A percentile compares a stretch with the other conserved stretches of the same genome.
Conservation (phyloP, 257 asterid species). For the Nyctanthes arbortristis region DNA sequence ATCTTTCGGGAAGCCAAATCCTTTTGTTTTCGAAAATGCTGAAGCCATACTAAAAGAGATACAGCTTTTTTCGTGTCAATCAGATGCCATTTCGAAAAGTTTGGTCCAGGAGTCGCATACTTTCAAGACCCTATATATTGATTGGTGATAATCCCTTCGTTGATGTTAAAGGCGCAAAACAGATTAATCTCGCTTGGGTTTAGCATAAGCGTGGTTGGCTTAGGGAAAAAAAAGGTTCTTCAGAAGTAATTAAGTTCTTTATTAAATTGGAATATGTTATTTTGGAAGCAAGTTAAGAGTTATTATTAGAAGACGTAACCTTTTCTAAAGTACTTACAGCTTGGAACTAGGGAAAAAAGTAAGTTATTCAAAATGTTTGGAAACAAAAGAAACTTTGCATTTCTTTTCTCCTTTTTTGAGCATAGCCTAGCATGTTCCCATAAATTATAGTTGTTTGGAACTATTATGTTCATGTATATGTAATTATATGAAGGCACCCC, state of each 20-base stretch:
- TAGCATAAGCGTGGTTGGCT: too few species aligned
- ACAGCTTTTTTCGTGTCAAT: conserved; percentile 18
- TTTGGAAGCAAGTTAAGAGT: too few species aligned
- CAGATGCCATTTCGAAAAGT: conserved; percentile 20
- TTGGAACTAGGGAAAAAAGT: too few species aligned
- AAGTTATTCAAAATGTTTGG: too few species aligned
- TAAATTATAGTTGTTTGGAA: background rate
- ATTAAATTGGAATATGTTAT: too few species aligned
- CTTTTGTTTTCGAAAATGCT: conserved; percentile 59
- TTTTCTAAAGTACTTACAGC: too few species aligned
- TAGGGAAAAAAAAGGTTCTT: too few species aligned
- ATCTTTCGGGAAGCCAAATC: conserved; percentile 65
- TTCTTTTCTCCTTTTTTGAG: background rate
- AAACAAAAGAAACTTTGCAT: too few species aligned
- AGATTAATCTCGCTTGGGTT: conserved; percentile 39
- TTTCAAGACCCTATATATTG: conserved; percentile 59
- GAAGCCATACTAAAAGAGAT: conserved; percentile 45
- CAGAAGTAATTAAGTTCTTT: too few species aligned
- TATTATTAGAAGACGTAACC: too few species aligned
- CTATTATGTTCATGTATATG: background rate
- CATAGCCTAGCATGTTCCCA: background rate
- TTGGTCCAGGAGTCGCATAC: conserved; percentile 22
- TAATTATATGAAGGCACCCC: background rate
- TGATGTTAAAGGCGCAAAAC: conserved; percentile 60
- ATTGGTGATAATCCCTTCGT: conserved; percentile 67